Evolutionary conservation across 2,329 filamentous ascomycete species (phyloP).

Genomic region (Aspergillus unguis): DNA sequence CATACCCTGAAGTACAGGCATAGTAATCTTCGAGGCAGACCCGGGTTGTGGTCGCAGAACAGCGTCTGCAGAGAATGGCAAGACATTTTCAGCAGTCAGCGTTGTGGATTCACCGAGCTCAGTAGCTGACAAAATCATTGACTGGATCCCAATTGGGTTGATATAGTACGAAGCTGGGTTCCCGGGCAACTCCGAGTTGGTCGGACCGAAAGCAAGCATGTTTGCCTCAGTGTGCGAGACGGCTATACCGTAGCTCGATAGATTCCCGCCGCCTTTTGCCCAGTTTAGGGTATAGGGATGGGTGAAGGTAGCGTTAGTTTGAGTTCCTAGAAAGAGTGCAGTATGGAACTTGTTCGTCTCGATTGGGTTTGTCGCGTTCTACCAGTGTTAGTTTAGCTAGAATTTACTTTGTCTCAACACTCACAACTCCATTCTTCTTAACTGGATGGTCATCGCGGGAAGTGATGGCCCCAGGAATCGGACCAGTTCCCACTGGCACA

Average conservation of each 20-base stretch:
- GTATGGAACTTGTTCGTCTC: conserved; percentile 63
- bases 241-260: conserved; percentile 71
- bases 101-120: conserved; percentile 64
- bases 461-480: conserved; percentile 38
- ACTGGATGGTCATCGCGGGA: conserved; percentile 43
- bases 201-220: conserved; percentile 64
- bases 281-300: conserved; percentile 72
- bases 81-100: conserved; percentile 52
- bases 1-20: conserved; percentile 87
- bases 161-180: conserved; percentile 68
- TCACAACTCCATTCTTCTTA: conserved; percentile 38
- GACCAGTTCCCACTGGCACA: conserved; percentile 37
- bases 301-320: conserved; percentile 67
- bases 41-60: conserved; percentile 59
- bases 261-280: conserved; percentile 60
- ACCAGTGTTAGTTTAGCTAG: conserved; percentile 10
- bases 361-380: conserved; percentile 37
- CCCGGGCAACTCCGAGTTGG: conserved; percentile 51
- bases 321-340: conserved; percentile 74
- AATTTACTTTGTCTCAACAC: conserved; percentile 9
- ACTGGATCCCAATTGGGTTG: conserved; percentile 79
- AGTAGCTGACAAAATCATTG: conserved; percentile 71
- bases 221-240: conserved; percentile 69
- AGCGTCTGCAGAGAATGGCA: conserved; percentile 62
- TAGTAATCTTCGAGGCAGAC: conserved; percentile 62